Evolutionary conservation across 805 yeast genomes (phyloP), one percentile per base, ranked within the genome.

Genomic region (Pichia occidentalis): DNA sequence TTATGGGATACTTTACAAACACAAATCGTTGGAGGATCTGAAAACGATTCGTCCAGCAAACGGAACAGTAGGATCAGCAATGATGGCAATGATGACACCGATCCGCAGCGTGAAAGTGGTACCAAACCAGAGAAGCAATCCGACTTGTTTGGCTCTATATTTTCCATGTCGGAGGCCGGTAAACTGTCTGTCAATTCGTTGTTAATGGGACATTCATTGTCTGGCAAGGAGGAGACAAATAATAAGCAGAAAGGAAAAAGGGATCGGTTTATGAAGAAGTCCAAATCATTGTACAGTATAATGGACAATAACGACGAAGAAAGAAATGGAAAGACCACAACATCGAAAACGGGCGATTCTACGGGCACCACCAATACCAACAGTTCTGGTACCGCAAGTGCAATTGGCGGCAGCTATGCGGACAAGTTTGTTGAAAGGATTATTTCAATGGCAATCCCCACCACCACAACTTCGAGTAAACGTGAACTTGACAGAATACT

Each of bases 371-470:
- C n/a, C n/a, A n/a, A 12, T 29, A 29, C 11, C 13, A n/a, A 29
- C 2, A 18, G 9, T 16, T 9, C 12, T 16, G 23, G 25, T n/a
- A 28, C 24, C 9, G 20, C 30, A 12, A 7, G 30, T n/a, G 11
- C 37, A 24, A 12, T 13, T 4, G 30, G 34, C 7, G 24, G 33
- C 11, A 36, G 28, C 8, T 52, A 82, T 52, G 68, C 84, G 0
- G 95, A 85, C 48, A 79, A 78, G 39, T 58, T 85, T 38, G 71
- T 85, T 47, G 95, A 86, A 50, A 72, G 77, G 51, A 63, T 85
- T 34, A 60, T 85, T 7, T 65, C 77, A 17, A 75, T 84, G 78
- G 81, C 87, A 1, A 63, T 85, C 19, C 92, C 94, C 0, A 69
- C 83, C 0, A 62, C 75, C 0, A 65, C 75, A 3, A 70, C 71